Evolutionary conservation across 257 asterid species (phyloP), one percentile per base, ranked within the genome.

Genomic region (Paraleonurus japonicus): DNA sequence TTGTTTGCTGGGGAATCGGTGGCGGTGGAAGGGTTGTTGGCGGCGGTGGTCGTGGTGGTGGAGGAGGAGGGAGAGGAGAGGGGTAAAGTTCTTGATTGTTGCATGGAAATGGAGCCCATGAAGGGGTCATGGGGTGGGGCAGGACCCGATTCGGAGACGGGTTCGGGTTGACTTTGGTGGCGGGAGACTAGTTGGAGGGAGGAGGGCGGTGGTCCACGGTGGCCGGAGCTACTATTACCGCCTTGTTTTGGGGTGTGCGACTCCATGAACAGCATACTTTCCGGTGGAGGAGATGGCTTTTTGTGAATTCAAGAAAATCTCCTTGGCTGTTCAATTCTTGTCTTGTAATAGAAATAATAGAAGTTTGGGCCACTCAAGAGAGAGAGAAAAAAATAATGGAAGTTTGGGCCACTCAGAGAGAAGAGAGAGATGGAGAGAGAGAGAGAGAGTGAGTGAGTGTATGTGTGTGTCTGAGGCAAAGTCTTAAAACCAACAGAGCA

Each of bases 101-200:
- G 79, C 53, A 57, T 47, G 73, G 82, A 53, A 17, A 54, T 68
- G 78, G 78, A 78, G 75, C 75, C 82, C 71, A 67, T 60, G 67
- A 72, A 60, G 70, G 82, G 82, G 51, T 70, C 78, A 61, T 68
- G 57, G 10, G 65, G 72, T 57, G 77, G 78, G 77, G 74, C 74
- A n/a, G 48, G 70, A 39, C 57, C 74, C 13, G 78, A 43, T 27
- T 66, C 74, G 28, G 77, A 65, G 35, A 41, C 67, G 64, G 81
- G 68, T 27, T 74, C 80, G 39, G 71, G 74, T 77, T 81, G 85
- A 51, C 67, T 64, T 68, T 64, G 72, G 67, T 53, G 81, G 19
- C 16, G 74, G 51, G 80, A 71, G 67, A 80, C 47, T 8, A 83
- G 85, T 28, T 77, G 87, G 28, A 77, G 81, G 75, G 80, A 55